Evolutionary conservation across 2,329 filamentous ascomycete species (phyloP), one percentile per base, ranked within the genome.

Genomic region (Clarireedia homoeocarpa): DNA sequence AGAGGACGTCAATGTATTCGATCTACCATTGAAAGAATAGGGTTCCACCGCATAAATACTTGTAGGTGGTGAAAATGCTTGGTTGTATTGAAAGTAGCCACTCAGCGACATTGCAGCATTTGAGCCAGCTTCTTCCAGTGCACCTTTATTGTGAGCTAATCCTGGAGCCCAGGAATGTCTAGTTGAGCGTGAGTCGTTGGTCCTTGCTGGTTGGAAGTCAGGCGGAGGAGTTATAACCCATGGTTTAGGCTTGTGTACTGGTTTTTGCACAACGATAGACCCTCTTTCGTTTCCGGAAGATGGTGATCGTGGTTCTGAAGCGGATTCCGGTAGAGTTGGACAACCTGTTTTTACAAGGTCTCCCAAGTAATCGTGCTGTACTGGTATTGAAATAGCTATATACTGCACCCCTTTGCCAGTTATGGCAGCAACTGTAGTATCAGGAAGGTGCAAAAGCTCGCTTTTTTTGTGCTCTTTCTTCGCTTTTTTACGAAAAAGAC

Each of bases 311-410:
- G 55, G 51, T 7, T 59, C 54, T 34, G 38, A 6, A n/a, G 59
- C 14, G 40, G 36, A 20, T 30, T 48, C 15, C 3, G 44, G 36
- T 26, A 24, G 34, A 23, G n/a, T 34, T 9, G 15, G 36, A 30
- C 44, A 47, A 15, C 14, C 44, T n/a, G 44, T 14, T 26, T 47
- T 47, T 10, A 24, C 27, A 5, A 38, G 5, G 17, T 46, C 65
- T 60, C 2, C 72, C 45, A 77, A 68, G 23, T 78, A 73, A 5
- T 73, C 75, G 56, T 79, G 70, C 60, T 80, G 74, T 12, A 77
- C 58, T 1, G 81, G 81, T 46, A 84, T 82, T 0, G 80, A 82
- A 51, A 84, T 84, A 57, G 80, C 79, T 60, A 84, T 83, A 62
- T 84, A 77, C 4, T 78, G 73, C 63, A 80, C 72, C 1, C 81